Evolutionary conservation across 78 protist genomes (phyloP), one percentile per base, ranked within the genome.

Genomic region (Dictyostelium discoideum): DNA sequence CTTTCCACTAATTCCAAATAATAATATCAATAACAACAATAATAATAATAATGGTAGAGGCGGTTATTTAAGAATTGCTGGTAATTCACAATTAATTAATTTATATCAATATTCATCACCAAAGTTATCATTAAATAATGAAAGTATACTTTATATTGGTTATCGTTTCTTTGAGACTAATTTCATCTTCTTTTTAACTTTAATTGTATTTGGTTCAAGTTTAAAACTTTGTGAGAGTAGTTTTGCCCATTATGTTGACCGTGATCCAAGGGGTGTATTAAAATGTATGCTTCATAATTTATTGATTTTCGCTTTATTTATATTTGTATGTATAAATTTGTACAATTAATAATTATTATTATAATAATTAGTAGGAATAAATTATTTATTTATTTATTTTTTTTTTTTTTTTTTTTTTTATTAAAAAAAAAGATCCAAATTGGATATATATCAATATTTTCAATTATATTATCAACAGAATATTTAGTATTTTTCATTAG

Each of bases 351-450:
- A 46, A 22, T 3, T 60, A 32, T 67, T 69, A 85, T n/a, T 40
- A 10, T 18, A 16, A 50, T 46, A 2, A 3, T n/a, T n/a, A 32
- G 37, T 32, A 32, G 37, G 1, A 32, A 32, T 32, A 32, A 22
- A 85, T 7, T 22, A 5, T 44, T 16, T 32, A 76, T 48, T 10
- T 37, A 46, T 72, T 26, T 32, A 0, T 67, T 26, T 54, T 39
- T 11, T 22, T 67, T 39, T 67, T 20, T 29, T 42, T 63, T 22
- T 3, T 48, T 29, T 67, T n/a, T 24, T n/a, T 16, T 24, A n/a
- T n/a, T n/a, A n/a, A n/a, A n/a, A n/a, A n/a, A n/a, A n/a, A 18
- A 86, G 92, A 73, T 87, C 20, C 94, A 89, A 67, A 81, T 89
- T n/a, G 94, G 94, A n/a, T 57, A 67, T 13, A 81, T 89, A 16